Percentiles rank a stretch among this genome's conserved stretches.
Conservation (phyloP, 257 asterid genomes). For the Solanum clarkiae region DNA sequence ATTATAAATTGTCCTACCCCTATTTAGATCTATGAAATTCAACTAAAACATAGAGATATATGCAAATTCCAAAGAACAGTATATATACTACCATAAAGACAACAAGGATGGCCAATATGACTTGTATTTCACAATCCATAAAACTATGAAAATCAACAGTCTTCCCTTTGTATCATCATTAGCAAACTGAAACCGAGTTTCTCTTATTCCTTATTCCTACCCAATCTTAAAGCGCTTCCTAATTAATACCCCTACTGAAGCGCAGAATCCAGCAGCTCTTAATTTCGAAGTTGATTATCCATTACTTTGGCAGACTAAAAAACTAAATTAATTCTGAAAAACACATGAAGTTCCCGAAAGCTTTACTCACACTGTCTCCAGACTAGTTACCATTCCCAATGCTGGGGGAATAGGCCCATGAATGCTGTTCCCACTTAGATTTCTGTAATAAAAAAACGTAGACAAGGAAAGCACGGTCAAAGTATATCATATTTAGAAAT, state of each 20-base stretch:
- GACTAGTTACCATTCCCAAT: constrained; percentile 50
- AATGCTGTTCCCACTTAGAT: constrained; percentile 84
- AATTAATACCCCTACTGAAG: neutral
- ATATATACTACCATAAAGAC: neutral
- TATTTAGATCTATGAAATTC: neutral
- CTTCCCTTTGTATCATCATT: neutral
- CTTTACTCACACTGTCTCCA: constrained; percentile 62
- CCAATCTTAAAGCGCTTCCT: neutral
- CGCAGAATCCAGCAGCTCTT: neutral
- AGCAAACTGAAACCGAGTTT: neutral
- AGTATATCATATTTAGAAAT: neutral
- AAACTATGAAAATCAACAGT: neutral
- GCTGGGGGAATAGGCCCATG: constrained; percentile 72
- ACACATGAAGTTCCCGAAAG: neutral
- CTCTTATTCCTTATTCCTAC: neutral
- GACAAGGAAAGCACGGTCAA: neutral
- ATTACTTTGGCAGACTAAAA: neutral
- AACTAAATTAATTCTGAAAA: neutral
- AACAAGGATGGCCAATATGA: neutral
- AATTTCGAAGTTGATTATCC: neutral
- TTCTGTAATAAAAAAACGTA: constrained; percentile 33
- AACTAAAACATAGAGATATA: neutral
- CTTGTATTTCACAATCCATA: neutral
- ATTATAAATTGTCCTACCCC: neutral
- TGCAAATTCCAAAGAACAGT: neutral